Base-by-base conservation (phyloP, 2,329 filamentous ascomycete genomes). In the Calonectria fujianensis region DNA sequence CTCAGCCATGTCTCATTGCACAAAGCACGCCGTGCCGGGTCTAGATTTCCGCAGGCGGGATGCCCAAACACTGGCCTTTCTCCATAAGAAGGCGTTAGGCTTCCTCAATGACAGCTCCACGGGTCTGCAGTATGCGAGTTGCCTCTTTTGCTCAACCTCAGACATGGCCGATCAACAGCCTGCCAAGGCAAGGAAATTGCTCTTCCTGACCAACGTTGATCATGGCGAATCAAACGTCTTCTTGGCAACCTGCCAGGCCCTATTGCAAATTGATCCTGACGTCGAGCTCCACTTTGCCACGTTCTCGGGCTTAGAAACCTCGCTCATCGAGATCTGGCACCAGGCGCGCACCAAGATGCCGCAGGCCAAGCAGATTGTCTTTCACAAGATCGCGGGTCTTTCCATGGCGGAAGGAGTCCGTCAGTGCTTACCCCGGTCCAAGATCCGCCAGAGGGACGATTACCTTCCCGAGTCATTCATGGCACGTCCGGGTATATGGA, bases 141-240 rank as follows among this genome's bases (percentile, higher is more conserved):
- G 8, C 39, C 35, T 18, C 14, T 14, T 32, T 10, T 29, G 10
- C 50, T 16, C 54, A 31, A 7, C n/a, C 31, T 61, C 39, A 64
- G 31, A 31, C n/a, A 72, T 72, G 70, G 63, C 52, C 2, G 45
- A 64, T 7, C 32, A 52, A 16, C 32, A 24, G 16, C 16, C 27
- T 29, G 14, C 35, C 69, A 63, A 68, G 32, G 18, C 61, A 16
- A 24, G 32, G 1, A 31, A 51, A 4, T 29, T 88, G 11, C 80
- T 89, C 1, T 84, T 89, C 52, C 76, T 89, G 51, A 86, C 87
- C 4, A 88, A 86, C 76, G 82, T 83, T 66, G 88, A 89, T 71
- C 84, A 85, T 73, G 88, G 88, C 5, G 86, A 88, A 71, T 85
- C 86, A 24, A 89, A 88, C 76, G 85, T 89, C 31, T 83, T 87